Percentiles rank a stretch among this genome's conserved stretches.
phyloP scores from a whole-genome alignment of 2,329 filamentous ascomycete genomes.

The Fusarium brevicatenulatum region DNA sequence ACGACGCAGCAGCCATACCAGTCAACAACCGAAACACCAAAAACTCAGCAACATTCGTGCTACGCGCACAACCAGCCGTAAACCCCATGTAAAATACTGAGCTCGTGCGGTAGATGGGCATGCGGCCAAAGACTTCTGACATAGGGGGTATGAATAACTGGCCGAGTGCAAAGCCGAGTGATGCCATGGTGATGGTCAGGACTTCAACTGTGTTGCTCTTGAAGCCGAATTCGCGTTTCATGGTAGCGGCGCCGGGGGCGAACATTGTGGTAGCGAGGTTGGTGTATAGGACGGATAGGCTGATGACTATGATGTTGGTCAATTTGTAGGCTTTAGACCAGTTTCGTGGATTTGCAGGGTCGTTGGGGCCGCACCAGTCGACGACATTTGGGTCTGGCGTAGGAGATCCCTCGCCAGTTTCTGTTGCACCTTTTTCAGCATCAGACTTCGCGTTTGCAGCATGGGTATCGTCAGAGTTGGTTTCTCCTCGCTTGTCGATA shows the following conservation, averaged over 20 bases:
- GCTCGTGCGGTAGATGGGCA: neutral
- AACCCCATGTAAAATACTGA: neutral
- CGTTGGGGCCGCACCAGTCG: neutral
- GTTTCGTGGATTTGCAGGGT: neutral
- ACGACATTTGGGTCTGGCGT: neutral
- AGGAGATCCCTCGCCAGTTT: neutral
- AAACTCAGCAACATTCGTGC: neutral
- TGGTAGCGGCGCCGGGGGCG: neutral
- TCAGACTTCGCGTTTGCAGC: fast-evolving
- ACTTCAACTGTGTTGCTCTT: neutral
- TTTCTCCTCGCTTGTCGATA: neutral
- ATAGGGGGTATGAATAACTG: neutral
- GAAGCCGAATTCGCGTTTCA: neutral
- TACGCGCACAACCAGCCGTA: neutral
- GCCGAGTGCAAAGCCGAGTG: neutral
- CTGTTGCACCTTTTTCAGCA: fast-evolving
- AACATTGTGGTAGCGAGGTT: neutral
- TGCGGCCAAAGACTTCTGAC: neutral
- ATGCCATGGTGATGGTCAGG: neutral
- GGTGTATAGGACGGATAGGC: neutral
- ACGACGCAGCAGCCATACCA: neutral
- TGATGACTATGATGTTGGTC: neutral
- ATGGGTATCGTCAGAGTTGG: neutral
- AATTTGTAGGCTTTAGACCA: neutral
- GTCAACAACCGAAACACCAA: neutral